Conservation (phyloP, 2,329 filamentous ascomycete species). For the Aureobasidium sp. region DNA sequence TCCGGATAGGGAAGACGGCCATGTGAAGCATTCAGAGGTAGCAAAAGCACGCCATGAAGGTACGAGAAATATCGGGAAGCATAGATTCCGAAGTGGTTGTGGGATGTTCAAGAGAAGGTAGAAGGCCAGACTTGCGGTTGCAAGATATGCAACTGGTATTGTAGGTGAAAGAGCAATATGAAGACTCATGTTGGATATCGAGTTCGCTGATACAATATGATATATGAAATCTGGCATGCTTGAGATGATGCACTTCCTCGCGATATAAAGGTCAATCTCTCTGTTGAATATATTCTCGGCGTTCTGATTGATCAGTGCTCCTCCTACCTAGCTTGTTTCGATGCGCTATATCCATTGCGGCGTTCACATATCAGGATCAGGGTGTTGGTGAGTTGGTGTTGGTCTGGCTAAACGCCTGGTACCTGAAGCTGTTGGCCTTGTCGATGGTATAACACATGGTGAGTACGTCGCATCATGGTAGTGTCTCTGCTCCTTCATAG, state of each 20-base stretch:
- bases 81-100: not conserved
- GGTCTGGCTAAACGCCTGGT: not conserved
- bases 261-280: not conserved
- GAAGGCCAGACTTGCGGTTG: not conserved
- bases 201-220: not conserved
- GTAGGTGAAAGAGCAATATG: not conserved
- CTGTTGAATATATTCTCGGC: not conserved
- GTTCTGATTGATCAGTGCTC: not conserved
- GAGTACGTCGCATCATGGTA: not conserved
- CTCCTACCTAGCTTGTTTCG: not conserved
- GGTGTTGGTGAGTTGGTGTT: not conserved
- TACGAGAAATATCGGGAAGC: not conserved
- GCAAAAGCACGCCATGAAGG: not conserved
- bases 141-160: not conserved
- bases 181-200: not conserved
- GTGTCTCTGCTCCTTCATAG: not conserved
- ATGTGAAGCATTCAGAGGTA: not conserved
- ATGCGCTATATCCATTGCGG: not conserved
- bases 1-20: not conserved
- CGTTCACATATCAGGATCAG: not conserved
- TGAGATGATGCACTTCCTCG: not conserved
- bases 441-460: not conserved
- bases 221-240: not conserved
- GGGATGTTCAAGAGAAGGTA: not conserved
- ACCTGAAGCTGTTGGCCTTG: not conserved